A percentile compares a stretch with the other conserved stretches of the same genome.
These are phyloP conservation scores for Lolium perenne DNA, from an alignment of 176 grass and related monocot genomes.

Conservation along the genomic window DNA sequence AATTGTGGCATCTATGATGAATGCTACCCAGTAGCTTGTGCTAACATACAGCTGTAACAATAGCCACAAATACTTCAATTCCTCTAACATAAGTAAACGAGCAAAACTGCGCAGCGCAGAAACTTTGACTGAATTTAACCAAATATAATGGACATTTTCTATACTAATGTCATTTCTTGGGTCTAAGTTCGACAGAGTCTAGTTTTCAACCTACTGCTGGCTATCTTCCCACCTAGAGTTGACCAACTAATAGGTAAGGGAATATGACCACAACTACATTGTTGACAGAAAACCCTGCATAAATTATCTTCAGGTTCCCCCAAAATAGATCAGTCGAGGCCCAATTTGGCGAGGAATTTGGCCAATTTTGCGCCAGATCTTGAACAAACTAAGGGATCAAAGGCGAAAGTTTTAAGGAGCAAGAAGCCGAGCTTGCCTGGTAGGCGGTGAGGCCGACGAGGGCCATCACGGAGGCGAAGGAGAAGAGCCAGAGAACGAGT, in stretches of 20 bases:
- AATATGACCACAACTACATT: not conserved
- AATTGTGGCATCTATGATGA: slow-evolving; percentile 13
- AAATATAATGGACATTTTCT: not conserved
- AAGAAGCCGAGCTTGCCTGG: slow-evolving; percentile 55
- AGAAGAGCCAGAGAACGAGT: slow-evolving; percentile 80
- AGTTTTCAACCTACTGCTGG: not conserved
- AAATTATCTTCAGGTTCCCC: not conserved
- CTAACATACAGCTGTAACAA: slow-evolving; percentile 14
- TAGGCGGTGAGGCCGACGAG: slow-evolving; percentile 77
- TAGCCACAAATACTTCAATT: not conserved
- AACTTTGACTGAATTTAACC: not conserved
- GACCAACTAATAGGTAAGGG: slow-evolving; percentile 6
- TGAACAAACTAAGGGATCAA: not conserved
- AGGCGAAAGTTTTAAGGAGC: not conserved
- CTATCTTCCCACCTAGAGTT: slow-evolving; percentile 20
- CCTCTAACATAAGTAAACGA: not conserved
- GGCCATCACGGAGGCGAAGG: slow-evolving; percentile 71
- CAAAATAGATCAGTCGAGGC: not conserved
- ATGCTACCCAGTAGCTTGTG: slow-evolving; percentile 5
- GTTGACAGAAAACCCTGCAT: slow-evolving; percentile 20
- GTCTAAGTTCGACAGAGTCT: not conserved
- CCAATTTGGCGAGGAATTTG: not conserved
- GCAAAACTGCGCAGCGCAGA: not conserved
- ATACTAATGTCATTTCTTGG: not conserved
- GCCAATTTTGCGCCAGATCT: slow-evolving; percentile 15